These are phyloP conservation scores for Discostella pseudostelligera DNA, from an alignment of 108 stramenopile species.

Conservation along the genomic window DNA sequence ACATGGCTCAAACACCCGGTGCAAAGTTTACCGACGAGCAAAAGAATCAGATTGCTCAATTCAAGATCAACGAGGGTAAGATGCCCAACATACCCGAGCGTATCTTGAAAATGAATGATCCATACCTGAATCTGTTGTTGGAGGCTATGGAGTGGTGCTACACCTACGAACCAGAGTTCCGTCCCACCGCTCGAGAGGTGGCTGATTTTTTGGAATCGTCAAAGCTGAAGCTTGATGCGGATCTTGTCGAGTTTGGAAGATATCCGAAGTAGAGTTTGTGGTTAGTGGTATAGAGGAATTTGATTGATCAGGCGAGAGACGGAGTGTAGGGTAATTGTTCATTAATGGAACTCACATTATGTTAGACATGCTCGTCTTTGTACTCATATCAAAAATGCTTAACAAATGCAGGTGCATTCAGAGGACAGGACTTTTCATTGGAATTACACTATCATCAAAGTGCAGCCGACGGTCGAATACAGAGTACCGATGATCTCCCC, in stretches of 20 bases:
- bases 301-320: too few species aligned
- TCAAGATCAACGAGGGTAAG: constrained; percentile 30
- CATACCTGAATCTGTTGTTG: constrained; percentile 28
- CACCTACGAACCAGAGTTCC: constrained; percentile 26
- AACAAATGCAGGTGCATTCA: too few species aligned
- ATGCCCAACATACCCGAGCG: constrained; percentile 35
- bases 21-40: constrained; percentile 21
- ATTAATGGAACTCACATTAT: not conserved
- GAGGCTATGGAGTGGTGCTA: constrained; percentile 43
- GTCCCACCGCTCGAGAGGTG: constrained; percentile 44
- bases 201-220: constrained; percentile 10
- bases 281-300: too few species aligned
- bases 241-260: constrained; percentile 5
- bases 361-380: not conserved
- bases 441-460: too few species aligned
- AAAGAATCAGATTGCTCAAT: constrained; percentile 27
- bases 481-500: too few species aligned
- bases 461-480: too few species aligned
- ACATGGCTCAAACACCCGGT: constrained; percentile 6
- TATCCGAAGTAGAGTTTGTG: constrained; percentile 13
- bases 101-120: constrained; percentile 27
- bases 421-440: too few species aligned
- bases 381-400: too few species aligned
- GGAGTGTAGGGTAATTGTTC: too few species aligned
- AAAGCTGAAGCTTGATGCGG: constrained; percentile 11